Evolutionary conservation across 768 basidiomycete genomes (phyloP).

Genomic region (Boletus sensibilis): DNA sequence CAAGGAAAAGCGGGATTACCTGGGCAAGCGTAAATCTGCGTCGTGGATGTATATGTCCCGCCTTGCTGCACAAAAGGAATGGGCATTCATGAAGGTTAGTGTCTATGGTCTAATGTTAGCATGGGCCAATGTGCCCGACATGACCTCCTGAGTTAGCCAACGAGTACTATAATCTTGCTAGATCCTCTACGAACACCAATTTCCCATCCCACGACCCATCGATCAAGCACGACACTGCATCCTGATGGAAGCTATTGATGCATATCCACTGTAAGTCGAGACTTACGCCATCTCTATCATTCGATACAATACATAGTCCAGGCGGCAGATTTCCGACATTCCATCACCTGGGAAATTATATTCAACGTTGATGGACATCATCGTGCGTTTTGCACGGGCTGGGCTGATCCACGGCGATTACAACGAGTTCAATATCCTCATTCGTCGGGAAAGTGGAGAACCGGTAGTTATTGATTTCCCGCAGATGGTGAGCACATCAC

Average conservation of each 20-base stretch:
- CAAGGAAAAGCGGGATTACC: slow-evolving; percentile 94
- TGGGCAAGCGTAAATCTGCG: slow-evolving; percentile 92
- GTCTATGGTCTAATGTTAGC: not conserved
- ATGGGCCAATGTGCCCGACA: not conserved
- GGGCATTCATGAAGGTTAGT: slow-evolving; percentile 94
- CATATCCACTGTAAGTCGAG: slow-evolving; percentile 79
- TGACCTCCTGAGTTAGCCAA: not conserved
- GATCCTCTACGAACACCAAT: slow-evolving; percentile 89
- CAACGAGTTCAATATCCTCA: slow-evolving; percentile 99
- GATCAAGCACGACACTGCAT: slow-evolving; percentile 95
- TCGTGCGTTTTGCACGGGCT: slow-evolving; percentile 88
- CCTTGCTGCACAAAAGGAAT: slow-evolving; percentile 95
- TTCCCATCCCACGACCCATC: slow-evolving; percentile 90
- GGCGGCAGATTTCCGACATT: slow-evolving; percentile 84
- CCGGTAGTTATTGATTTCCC: slow-evolving; percentile 98
- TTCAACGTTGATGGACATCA: slow-evolving; percentile 89
- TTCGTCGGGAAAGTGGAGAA: slow-evolving; percentile 69
- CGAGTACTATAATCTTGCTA: slow-evolving; percentile 30
- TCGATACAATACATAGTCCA: slow-evolving; percentile 29
- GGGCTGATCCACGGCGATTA: slow-evolving; percentile 99
- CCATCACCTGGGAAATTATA: slow-evolving; percentile 89
- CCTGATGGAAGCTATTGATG: slow-evolving; percentile 94
- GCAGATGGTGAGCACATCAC: slow-evolving; percentile 98
- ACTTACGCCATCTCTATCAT: not conserved
- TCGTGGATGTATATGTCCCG: slow-evolving; percentile 99